Conservation (phyloP, 2,329 filamentous ascomycete species). For the Colletotrichum musicola region DNA sequence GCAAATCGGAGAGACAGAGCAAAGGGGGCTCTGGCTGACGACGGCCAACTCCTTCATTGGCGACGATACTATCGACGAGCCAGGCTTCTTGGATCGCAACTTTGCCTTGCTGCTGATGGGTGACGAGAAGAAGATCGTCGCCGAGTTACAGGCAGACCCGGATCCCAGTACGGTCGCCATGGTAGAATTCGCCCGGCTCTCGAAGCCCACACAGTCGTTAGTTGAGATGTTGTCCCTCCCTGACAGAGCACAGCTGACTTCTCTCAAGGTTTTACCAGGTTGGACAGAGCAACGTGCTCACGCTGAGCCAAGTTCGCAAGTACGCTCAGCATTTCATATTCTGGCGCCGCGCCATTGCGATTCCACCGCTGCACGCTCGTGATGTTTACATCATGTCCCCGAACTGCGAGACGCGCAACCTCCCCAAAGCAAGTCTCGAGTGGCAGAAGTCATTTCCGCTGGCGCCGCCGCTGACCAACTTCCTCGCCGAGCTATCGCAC, state of each 20-base stretch:
- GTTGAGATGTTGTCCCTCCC: slow-evolving; percentile 43
- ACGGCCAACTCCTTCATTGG: slow-evolving; percentile 82
- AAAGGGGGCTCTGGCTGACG: slow-evolving; percentile 86
- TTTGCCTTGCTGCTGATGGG: slow-evolving; percentile 88
- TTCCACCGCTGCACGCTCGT: slow-evolving; percentile 88
- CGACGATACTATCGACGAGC: slow-evolving; percentile 76
- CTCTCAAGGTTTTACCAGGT: slow-evolving; percentile 73
- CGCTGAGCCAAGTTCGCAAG: slow-evolving; percentile 83
- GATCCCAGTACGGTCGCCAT: slow-evolving; percentile 83
- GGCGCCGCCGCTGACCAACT: slow-evolving; percentile 84
- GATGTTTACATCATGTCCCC: slow-evolving; percentile 94
- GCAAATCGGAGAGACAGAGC: slow-evolving; percentile 74
- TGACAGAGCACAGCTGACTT: background rate
- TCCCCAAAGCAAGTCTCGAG: slow-evolving; percentile 75
- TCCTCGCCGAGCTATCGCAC: slow-evolving; percentile 85
- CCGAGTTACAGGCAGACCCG: slow-evolving; percentile 81
- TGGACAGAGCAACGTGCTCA: slow-evolving; percentile 77
- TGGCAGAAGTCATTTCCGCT: slow-evolving; percentile 87
- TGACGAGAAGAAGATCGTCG: slow-evolving; percentile 79
- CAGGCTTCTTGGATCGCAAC: slow-evolving; percentile 82
- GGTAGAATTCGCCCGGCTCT: slow-evolving; percentile 84
- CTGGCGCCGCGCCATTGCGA: slow-evolving; percentile 92
- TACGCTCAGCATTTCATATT: slow-evolving; percentile 95
- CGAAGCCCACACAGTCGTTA: slow-evolving; percentile 74
- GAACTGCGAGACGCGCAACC: slow-evolving; percentile 81